phyloP scores from a whole-genome alignment of 192 early-diverging fungal genomes.

The Obelidium mucronatum region DNA sequence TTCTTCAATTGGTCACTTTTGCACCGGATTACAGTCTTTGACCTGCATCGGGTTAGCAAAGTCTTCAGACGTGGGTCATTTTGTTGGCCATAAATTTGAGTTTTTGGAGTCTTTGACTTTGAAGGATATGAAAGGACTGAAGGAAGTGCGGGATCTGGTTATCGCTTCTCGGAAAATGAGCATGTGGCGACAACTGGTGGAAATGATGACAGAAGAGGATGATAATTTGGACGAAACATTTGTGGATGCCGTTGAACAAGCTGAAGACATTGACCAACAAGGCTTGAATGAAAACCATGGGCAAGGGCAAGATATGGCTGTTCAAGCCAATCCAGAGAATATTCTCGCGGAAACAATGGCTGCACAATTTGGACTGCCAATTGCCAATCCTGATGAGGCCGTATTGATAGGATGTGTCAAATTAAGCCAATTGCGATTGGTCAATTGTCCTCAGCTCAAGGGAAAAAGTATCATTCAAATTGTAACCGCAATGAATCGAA shows the following conservation, averaged over 20 bases:
- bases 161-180: background rate
- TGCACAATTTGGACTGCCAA: background rate
- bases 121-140: slow-evolving; percentile 9
- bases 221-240: background rate
- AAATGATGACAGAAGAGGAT: background rate
- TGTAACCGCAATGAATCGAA: slow-evolving; percentile 17
- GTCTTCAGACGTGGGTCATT: background rate
- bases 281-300: background rate
- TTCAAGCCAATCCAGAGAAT: background rate
- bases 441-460: background rate
- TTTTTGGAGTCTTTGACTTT: slow-evolving; percentile 13
- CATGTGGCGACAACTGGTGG: slow-evolving; percentile 16
- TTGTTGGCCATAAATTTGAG: slow-evolving; percentile 12
- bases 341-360: slow-evolving; percentile 10
- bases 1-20: slow-evolving; percentile 2
- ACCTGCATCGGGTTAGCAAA: slow-evolving; percentile 16
- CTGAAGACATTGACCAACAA: background rate
- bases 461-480: slow-evolving; percentile 9
- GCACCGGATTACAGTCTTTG: background rate
- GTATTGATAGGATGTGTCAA: slow-evolving; percentile 17
- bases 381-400: background rate
- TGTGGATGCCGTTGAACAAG: background rate
- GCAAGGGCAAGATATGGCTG: background rate
- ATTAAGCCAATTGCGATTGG: background rate
- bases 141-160: slow-evolving; percentile 4